Percentiles rank a stretch among this genome's conserved stretches.
phyloP scores from a whole-genome alignment of 306 rosid genomes.

The Corylus heterophylla region DNA sequence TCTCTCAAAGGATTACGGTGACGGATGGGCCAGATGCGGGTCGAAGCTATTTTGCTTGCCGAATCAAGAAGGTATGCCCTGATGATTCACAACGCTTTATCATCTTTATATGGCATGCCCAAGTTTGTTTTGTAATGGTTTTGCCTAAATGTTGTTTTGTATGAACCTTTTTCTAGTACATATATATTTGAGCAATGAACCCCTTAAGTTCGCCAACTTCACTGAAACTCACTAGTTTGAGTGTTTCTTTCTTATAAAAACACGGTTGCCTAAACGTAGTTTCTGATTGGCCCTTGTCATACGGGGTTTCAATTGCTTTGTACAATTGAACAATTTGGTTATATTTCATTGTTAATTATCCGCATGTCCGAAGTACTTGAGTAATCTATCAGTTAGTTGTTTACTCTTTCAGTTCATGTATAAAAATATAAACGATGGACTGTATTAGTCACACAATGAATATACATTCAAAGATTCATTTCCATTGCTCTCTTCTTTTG shows the following conservation, averaged over 20 bases:
- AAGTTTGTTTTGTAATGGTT: too few relatives aligned
- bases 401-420: too few relatives aligned
- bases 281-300: background rate
- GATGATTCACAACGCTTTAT: background rate
- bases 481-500: too few relatives aligned
- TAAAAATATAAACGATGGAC: too few relatives aligned
- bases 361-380: background rate
- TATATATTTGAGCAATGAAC: too few relatives aligned
- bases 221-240: background rate
- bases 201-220: background rate
- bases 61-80: constrained; percentile 40
- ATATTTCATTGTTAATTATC: background rate
- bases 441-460: too few relatives aligned
- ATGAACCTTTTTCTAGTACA: too few relatives aligned
- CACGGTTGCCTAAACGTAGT: background rate
- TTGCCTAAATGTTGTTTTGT: background rate
- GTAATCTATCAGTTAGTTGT: background rate
- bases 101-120: background rate
- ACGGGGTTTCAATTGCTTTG: background rate
- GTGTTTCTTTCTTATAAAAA: background rate
- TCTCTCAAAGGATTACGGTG: background rate
- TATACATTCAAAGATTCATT: too few relatives aligned
- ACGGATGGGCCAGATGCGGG: background rate
- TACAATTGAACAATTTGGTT: background rate
- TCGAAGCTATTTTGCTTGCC: constrained; percentile 34